A percentile compares a stretch with the other conserved stretches of the same genome.
These are phyloP conservation scores for Mycosphaerella sp. DNA, from an alignment of 2,329 filamentous ascomycete genomes.

Conservation along the genomic window DNA sequence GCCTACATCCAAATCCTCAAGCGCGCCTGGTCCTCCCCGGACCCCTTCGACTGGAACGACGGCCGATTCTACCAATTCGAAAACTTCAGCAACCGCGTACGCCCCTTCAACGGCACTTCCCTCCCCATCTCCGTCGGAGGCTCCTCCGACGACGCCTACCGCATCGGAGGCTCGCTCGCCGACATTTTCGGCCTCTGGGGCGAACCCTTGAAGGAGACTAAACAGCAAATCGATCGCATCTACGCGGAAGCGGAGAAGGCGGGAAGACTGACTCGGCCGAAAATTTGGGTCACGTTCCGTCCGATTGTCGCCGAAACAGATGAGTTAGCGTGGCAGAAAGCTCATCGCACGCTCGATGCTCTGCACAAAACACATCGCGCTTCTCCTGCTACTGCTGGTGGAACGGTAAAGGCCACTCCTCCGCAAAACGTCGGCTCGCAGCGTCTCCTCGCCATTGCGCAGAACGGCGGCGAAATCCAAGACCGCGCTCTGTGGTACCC, in stretches of 20 bases:
- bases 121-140: conserved; percentile 57
- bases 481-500: conserved; percentile 59
- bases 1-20: conserved; percentile 58
- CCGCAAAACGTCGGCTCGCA: conserved; percentile 57
- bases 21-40: conserved; percentile 52
- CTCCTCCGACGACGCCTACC: conserved; percentile 54
- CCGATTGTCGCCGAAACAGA: conserved; percentile 58
- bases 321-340: conserved; percentile 57
- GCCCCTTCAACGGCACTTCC: conserved; percentile 45
- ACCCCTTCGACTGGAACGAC: conserved; percentile 58
- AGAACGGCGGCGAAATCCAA: conserved; percentile 51
- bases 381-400: too few relatives aligned
- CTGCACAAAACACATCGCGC: too few relatives aligned
- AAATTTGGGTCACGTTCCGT: conserved; percentile 60
- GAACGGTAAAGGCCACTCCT: conserved; percentile 32
- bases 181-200: conserved; percentile 62
- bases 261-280: conserved; percentile 49
- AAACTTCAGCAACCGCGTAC: conserved; percentile 50
- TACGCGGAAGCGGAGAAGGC: conserved; percentile 55
- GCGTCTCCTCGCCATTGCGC: conserved; percentile 53
- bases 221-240: conserved; percentile 56
- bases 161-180: conserved; percentile 52
- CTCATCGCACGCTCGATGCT: conserved; percentile 50
- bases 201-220: conserved; percentile 58
- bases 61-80: conserved; percentile 57